Conservation (phyloP, 2,329 filamentous ascomycete genomes). For the Calonectria ilicicola region DNA sequence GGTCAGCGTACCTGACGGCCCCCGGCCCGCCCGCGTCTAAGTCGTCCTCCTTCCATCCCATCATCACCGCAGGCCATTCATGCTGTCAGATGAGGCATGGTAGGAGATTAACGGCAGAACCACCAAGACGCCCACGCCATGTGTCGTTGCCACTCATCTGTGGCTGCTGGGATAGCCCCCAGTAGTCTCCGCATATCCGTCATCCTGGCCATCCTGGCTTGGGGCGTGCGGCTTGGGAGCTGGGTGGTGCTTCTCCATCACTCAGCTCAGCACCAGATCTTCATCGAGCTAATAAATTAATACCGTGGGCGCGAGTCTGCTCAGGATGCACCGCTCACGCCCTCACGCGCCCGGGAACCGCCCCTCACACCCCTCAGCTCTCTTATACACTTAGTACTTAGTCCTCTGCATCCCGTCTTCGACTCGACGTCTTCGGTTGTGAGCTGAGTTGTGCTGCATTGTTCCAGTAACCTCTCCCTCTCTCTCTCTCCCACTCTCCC, state of each 20-base stretch:
- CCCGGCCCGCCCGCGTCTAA: constrained; percentile 36
- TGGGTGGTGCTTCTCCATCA: constrained; percentile 16
- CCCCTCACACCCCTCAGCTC: constrained; percentile 16
- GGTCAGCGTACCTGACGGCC: constrained; percentile 17
- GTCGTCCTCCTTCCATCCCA: constrained; percentile 38
- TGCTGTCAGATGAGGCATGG: constrained; percentile 40
- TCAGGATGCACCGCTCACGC: constrained; percentile 31
- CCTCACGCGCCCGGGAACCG: constrained; percentile 12
- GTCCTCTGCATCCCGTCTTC: neutral
- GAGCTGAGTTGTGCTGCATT: constrained; percentile 21
- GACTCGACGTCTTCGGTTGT: neutral
- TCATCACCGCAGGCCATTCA: constrained; percentile 31
- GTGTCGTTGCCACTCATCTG: constrained; percentile 35
- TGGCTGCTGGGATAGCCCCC: constrained; percentile 34
- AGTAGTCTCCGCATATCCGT: constrained; percentile 38
- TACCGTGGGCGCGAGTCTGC: constrained; percentile 26
- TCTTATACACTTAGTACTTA: constrained; percentile 6
- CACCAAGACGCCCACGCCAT: constrained; percentile 38
- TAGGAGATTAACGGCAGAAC: constrained; percentile 41
- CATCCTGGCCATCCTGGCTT: constrained; percentile 14
- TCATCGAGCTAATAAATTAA: constrained; percentile 34
- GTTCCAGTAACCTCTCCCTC: constrained; percentile 25
- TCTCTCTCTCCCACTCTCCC: too few species aligned
- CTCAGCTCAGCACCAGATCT: constrained; percentile 38
- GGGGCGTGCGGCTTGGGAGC: constrained; percentile 5